Evolutionary conservation across 2,329 filamentous ascomycete genomes (phyloP).

Genomic region (Trichoderma asperellum): DNA sequence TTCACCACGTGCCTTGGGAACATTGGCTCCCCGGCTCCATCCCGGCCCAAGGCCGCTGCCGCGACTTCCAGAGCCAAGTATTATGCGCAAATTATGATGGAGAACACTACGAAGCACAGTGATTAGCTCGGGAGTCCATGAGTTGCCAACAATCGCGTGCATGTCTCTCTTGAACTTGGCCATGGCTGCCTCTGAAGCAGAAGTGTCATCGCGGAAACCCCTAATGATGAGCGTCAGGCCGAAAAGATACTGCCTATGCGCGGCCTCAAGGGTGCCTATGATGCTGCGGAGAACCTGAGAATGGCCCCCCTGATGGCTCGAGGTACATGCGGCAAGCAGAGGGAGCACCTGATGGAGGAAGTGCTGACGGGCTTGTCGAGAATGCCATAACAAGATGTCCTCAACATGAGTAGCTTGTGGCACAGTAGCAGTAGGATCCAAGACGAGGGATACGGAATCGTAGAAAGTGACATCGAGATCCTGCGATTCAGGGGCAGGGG

Average conservation of each 20-base stretch:
- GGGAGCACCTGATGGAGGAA: conserved; percentile 64
- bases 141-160: conserved; percentile 67
- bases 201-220: conserved; percentile 47
- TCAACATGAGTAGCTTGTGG: conserved; percentile 58
- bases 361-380: conserved; percentile 62
- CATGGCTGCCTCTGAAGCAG: conserved; percentile 44
- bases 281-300: conserved; percentile 55
- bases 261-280: conserved; percentile 62
- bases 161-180: conserved; percentile 63
- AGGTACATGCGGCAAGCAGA: conserved; percentile 55
- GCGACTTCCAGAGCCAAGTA: conserved; percentile 46
- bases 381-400: conserved; percentile 63
- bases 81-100: conserved; percentile 52
- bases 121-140: conserved; percentile 58
- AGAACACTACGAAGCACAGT: conserved; percentile 60
- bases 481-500: conserved; percentile 50
- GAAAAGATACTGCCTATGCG: conserved; percentile 60
- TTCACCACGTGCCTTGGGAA: conserved; percentile 51
- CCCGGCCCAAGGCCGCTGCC: conserved; percentile 27
- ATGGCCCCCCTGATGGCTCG: conserved; percentile 50
- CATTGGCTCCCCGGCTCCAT: conserved; percentile 33
- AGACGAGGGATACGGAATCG: conserved; percentile 57
- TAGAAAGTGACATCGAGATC: conserved; percentile 52
- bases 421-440: conserved; percentile 51
- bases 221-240: conserved; percentile 57